Conservation (phyloP, 176 grass and related monocot genomes). For the Saccharum officinarum region DNA sequence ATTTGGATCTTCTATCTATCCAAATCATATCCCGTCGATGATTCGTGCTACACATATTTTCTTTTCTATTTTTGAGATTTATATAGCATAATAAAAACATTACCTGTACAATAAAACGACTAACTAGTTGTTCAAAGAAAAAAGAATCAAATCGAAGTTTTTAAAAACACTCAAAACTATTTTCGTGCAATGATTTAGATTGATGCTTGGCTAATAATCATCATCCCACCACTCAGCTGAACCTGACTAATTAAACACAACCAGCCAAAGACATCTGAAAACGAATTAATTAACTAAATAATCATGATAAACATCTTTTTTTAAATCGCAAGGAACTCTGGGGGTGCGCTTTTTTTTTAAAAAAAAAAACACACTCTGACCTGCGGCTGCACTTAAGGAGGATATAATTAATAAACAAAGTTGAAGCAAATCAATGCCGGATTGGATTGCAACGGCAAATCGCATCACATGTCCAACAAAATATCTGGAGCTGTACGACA, state of each 20-base stretch:
- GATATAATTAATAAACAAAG: background rate
- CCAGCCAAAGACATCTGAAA: background rate
- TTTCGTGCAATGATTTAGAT: background rate
- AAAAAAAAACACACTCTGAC: background rate
- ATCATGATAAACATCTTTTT: background rate
- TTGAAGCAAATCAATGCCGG: constrained; percentile 5
- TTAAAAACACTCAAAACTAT: background rate
- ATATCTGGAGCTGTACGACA: constrained; percentile 32
- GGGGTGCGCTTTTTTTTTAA: background rate
- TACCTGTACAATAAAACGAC: background rate
- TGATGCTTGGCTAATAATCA: background rate
- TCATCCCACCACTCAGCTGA: background rate
- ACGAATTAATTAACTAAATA: background rate
- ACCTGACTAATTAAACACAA: background rate
- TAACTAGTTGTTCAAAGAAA: background rate
- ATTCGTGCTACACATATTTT: background rate
- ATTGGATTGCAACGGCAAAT: constrained; percentile 9
- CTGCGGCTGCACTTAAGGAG: too few relatives aligned
- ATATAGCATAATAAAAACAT: background rate
- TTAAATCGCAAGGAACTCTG: too few relatives aligned
- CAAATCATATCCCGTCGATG: background rate
- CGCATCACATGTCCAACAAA: background rate
- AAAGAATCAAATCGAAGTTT: background rate
- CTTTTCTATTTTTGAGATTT: background rate
- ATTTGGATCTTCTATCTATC: background rate